Percentiles rank a stretch among this genome's conserved stretches.
Conservation (phyloP, 352 stramenopile species). For the Phytophthora kernoviae region DNA sequence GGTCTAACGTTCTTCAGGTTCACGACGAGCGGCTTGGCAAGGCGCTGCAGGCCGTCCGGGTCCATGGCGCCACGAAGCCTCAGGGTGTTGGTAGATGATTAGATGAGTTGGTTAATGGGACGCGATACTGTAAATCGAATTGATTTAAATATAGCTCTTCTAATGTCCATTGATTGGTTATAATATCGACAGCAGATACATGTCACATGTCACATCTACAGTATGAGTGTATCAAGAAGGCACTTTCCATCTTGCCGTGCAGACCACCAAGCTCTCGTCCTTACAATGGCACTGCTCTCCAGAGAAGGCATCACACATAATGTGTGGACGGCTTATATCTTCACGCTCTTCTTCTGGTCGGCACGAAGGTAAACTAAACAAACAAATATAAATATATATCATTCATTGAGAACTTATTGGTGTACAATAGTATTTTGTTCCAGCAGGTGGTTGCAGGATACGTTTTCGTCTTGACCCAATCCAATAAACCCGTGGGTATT, state of each 20-base stretch:
- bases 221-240: neutral
- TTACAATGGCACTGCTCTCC: constrained; percentile 28
- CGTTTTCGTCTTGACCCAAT: constrained; percentile 74
- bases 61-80: too few relatives aligned
- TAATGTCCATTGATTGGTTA: too few relatives aligned
- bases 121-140: too few relatives aligned
- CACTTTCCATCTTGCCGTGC: constrained; percentile 4
- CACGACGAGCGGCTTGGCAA: too few relatives aligned
- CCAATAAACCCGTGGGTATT: constrained; percentile 79
- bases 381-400: neutral
- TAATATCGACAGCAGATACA: too few relatives aligned
- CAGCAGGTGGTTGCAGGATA: constrained; percentile 80
- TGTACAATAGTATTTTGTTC: constrained; percentile 62
- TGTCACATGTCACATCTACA: too few relatives aligned
- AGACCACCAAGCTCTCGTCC: neutral
- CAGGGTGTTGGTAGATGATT: too few relatives aligned
- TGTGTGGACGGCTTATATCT: constrained; percentile 68
- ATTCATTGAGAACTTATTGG: neutral
- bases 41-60: too few relatives aligned
- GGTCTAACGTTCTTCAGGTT: too few relatives aligned
- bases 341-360: constrained; percentile 82
- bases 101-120: too few relatives aligned
- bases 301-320: constrained; percentile 45
- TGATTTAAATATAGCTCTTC: too few relatives aligned
- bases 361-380: constrained; percentile 46